These are phyloP conservation scores for Neoarthrinium moseri DNA, from an alignment of 2,329 filamentous ascomycete genomes.

Conservation along the genomic window DNA sequence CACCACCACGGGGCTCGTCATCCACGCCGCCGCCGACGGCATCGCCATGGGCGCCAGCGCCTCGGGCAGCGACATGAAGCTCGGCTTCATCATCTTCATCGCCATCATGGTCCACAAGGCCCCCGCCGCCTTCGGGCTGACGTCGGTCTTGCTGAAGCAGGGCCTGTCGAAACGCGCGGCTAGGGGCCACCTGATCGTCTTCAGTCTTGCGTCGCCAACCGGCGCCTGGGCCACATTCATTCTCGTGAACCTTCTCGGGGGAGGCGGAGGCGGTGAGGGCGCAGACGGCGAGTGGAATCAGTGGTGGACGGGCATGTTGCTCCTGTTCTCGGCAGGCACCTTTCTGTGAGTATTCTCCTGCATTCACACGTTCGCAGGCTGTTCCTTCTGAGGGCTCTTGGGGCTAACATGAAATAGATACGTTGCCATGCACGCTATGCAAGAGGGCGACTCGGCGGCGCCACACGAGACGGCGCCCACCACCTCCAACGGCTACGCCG, in stretches of 20 bases:
- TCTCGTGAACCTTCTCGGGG: slow-evolving; percentile 71
- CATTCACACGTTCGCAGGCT: neutral
- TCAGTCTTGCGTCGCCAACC: slow-evolving; percentile 85
- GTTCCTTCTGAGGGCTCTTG: slow-evolving; percentile 1
- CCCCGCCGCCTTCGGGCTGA: slow-evolving; percentile 91
- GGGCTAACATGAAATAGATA: slow-evolving; percentile 55
- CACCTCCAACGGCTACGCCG: slow-evolving; percentile 53
- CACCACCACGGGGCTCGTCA: slow-evolving; percentile 93
- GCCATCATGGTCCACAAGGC: slow-evolving; percentile 98
- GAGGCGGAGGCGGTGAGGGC: slow-evolving; percentile 41
- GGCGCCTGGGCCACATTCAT: slow-evolving; percentile 84
- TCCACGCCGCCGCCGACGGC: slow-evolving; percentile 91
- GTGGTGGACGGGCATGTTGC: slow-evolving; percentile 89
- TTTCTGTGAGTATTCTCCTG: slow-evolving; percentile 69
- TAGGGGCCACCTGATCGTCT: slow-evolving; percentile 81
- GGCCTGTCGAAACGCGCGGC: slow-evolving; percentile 85
- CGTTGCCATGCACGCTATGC: slow-evolving; percentile 98
- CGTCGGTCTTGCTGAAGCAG: slow-evolving; percentile 85
- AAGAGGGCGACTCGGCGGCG: slow-evolving; percentile 62
- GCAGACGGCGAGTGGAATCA: slow-evolving; percentile 59
- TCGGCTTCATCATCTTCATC: slow-evolving; percentile 90
- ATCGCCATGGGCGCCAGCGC: slow-evolving; percentile 93
- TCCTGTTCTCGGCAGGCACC: slow-evolving; percentile 94
- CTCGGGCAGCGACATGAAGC: slow-evolving; percentile 67
- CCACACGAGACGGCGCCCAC: slow-evolving; percentile 49